Evolutionary conservation across 306 rosid species (phyloP), one percentile per base, ranked within the genome.

Genomic region (Rosa persica): DNA sequence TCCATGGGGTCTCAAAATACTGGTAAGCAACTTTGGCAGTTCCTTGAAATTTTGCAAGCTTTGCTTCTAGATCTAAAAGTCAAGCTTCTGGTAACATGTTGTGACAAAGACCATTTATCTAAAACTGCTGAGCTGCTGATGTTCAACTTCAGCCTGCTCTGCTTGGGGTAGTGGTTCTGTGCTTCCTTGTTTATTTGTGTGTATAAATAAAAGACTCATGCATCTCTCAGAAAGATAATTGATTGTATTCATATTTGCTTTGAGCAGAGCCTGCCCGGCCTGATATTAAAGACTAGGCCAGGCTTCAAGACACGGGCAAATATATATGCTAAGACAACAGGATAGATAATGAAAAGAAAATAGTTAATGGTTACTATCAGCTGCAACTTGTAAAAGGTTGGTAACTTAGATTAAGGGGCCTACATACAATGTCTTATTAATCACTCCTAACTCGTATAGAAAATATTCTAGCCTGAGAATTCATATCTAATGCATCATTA

Each of bases 1-100:
- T 80, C 88, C 16, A 42, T 81, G n/a, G 91, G 89, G 72, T 85
- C 88, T 77, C 96, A 85, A 87, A 85, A 90, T 66, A 65, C 85
- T 20, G n/a, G 91, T 88, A 80, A 78, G 91, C 85, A 71, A 48
- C 39, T 68, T 49, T 42, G 5, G 74, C 75, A 12, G 69, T 61
- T 27, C 39, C 69, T 76, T 5, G 27, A 8, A 2, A 25, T 64
- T 55, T 46, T 15, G 16, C 22, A 13, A 11, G 40, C 22, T 47
- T 65, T 51, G 44, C 27, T 19, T 49, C 7, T 36, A 55, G 36
- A 25, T 75, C 22, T 67, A 10, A 25, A 23, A 67, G 5, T 47
- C 64, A 42, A 43, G 30, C 30, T 76, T 71, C 67, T 85, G 76
- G 19, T 30, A 20, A 76, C 20, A 13, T 36, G 67, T 44, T 73